Evolutionary conservation across 2,329 filamentous ascomycete species (phyloP).

Genomic region (Gnomoniopsis smithogilvyi): DNA sequence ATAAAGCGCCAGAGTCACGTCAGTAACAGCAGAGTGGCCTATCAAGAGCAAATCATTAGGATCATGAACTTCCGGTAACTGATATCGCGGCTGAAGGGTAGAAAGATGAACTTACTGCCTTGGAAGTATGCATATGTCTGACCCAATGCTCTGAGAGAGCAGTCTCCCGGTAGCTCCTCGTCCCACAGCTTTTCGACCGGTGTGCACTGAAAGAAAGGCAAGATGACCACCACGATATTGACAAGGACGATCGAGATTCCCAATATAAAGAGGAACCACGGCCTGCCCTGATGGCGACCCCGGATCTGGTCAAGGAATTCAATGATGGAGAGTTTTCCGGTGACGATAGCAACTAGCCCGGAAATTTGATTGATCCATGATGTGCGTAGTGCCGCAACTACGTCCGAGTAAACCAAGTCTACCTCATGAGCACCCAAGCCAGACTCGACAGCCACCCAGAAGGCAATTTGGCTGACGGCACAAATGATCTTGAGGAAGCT

Average conservation of each 20-base stretch:
- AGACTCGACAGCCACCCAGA: not conserved
- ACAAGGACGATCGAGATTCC: not conserved
- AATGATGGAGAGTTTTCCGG: conserved; percentile 2
- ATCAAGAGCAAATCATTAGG: not conserved
- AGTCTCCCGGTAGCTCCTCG: not conserved
- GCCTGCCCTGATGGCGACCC: not conserved
- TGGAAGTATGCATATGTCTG: conserved; percentile 6
- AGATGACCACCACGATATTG: not conserved
- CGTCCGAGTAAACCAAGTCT: not conserved
- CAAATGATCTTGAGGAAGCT: not conserved
- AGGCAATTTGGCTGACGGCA: not conserved
- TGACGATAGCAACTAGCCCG: conserved; percentile 2
- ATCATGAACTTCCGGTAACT: not conserved
- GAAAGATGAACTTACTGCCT: not conserved
- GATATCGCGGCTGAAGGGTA: not conserved
- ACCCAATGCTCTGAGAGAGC: not conserved
- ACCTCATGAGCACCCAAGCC: not conserved
- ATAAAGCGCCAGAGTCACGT: conserved; percentile 3
- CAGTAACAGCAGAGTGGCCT: conserved; percentile 6
- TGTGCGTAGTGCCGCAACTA: not conserved
- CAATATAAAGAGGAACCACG: conserved; percentile 6
- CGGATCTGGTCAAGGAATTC: conserved; percentile 5
- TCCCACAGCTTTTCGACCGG: conserved; percentile 10
- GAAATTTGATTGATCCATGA: conserved; percentile 8
- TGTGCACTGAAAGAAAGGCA: conserved; percentile 3